Evolutionary conservation across 164 flowering plant species (phyloP).

Genomic region (Protea cynaroides): DNA sequence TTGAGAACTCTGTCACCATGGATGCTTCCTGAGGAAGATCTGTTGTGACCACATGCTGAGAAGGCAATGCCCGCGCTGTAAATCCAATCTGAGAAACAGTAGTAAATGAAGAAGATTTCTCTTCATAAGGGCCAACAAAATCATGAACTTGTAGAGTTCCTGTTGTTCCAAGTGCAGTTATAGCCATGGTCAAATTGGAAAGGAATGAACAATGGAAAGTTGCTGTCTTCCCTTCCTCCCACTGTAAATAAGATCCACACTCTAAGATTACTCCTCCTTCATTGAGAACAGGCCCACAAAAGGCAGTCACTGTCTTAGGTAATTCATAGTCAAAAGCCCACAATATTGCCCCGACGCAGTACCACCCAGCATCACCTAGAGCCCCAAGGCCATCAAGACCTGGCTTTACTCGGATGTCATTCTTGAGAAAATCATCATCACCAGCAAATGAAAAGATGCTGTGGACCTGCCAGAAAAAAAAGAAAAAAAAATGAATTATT

Average conservation of each 20-base stretch:
- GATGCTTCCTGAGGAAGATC: slow-evolving; percentile 66
- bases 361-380: slow-evolving; percentile 80
- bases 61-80: slow-evolving; percentile 3
- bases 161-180: slow-evolving; percentile 49
- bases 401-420: slow-evolving; percentile 65
- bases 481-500: too few species aligned
- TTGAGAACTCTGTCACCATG: slow-evolving; percentile 65
- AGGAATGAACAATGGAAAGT: slow-evolving; percentile 65
- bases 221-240: slow-evolving; percentile 59
- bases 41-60: slow-evolving; percentile 23
- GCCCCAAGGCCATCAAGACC: slow-evolving; percentile 74
- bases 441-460: slow-evolving; percentile 30
- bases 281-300: slow-evolving; percentile 39
- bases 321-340: slow-evolving; percentile 51
- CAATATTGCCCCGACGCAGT: slow-evolving; percentile 49
- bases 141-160: slow-evolving; percentile 55
- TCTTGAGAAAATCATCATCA: slow-evolving; percentile 46
- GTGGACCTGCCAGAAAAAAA: slow-evolving; percentile 33
- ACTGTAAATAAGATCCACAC: slow-evolving; percentile 49
- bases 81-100: neutral
- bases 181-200: slow-evolving; percentile 45
- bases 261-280: slow-evolving; percentile 54
- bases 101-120: slow-evolving; percentile 36
- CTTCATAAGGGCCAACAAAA: slow-evolving; percentile 58
- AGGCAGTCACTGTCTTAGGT: slow-evolving; percentile 55